Conservation (phyloP, 305 asterid species). For the Rubia balearica region DNA sequence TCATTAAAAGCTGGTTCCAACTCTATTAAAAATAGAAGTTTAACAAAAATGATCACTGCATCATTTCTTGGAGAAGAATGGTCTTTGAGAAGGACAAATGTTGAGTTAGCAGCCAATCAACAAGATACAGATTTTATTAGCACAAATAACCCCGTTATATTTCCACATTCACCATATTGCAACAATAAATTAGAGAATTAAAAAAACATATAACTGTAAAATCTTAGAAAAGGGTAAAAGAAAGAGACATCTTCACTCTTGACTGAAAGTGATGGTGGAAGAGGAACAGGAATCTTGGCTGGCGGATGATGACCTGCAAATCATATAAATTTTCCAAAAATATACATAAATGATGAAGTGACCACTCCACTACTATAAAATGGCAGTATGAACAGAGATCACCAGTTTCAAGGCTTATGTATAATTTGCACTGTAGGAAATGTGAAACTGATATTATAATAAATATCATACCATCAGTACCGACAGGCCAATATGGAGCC, state of each 20-base stretch:
- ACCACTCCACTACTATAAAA: too few relatives aligned
- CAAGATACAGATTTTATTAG: not conserved
- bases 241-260: constrained; percentile 65
- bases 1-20: not conserved
- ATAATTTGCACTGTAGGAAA: not conserved
- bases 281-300: constrained; percentile 91
- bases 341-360: not conserved
- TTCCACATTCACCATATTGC: not conserved
- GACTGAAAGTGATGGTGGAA: constrained; percentile 53
- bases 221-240: not conserved
- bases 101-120: not conserved
- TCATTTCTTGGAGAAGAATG: not conserved
- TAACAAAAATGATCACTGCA: not conserved
- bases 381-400: not conserved
- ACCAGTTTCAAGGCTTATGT: not conserved
- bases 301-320: constrained; percentile 79
- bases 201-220: not conserved
- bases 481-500: constrained; percentile 98
- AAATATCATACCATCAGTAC: constrained; percentile 50
- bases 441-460: not conserved
- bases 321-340: constrained; percentile 18
- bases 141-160: not conserved
- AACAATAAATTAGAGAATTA: too few relatives aligned
- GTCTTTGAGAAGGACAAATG: not conserved
- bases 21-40: not conserved